Percentiles rank a stretch among this genome's conserved stretches.
phyloP scores from a whole-genome alignment of 768 basidiomycete species.

The Suillus plorans region DNA sequence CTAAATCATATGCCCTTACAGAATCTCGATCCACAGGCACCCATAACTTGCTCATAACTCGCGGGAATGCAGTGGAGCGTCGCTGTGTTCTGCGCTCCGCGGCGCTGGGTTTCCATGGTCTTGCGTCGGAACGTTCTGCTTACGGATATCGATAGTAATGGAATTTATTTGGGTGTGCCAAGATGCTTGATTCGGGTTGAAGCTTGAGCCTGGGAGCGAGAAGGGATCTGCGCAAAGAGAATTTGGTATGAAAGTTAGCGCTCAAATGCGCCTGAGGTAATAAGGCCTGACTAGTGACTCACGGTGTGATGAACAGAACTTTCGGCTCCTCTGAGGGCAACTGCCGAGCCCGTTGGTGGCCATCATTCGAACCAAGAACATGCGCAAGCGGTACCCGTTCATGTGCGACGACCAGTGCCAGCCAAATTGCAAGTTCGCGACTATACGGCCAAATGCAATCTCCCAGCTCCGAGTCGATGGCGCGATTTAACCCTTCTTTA shows the following conservation, averaged over 20 bases:
- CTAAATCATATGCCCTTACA: constrained; percentile 2
- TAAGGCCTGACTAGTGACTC: neutral
- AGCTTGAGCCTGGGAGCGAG: neutral
- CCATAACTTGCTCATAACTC: constrained; percentile 4
- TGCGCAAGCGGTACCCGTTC: neutral
- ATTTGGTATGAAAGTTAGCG: constrained; percentile 4
- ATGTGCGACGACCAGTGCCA: neutral
- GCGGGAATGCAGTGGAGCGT: constrained; percentile 3
- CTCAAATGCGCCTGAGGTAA: neutral
- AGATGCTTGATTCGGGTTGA: neutral
- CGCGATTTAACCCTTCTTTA: neutral
- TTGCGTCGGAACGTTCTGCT: neutral
- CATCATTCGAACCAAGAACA: neutral
- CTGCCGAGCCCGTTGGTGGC: neutral
- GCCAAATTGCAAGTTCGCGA: neutral
- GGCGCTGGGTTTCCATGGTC: constrained; percentile 6
- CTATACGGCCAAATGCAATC: neutral
- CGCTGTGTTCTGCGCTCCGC: constrained; percentile 6
- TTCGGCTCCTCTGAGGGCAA: neutral
- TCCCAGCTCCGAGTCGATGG: neutral
- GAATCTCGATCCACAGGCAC: constrained; percentile 8
- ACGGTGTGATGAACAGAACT: neutral
- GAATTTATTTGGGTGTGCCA: constrained; percentile 2
- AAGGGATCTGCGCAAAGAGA: neutral
- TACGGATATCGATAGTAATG: neutral